Evolutionary conservation across 768 basidiomycete species (phyloP), one percentile per base, ranked within the genome.

Genomic region (Termitomyces eurrhizus): DNA sequence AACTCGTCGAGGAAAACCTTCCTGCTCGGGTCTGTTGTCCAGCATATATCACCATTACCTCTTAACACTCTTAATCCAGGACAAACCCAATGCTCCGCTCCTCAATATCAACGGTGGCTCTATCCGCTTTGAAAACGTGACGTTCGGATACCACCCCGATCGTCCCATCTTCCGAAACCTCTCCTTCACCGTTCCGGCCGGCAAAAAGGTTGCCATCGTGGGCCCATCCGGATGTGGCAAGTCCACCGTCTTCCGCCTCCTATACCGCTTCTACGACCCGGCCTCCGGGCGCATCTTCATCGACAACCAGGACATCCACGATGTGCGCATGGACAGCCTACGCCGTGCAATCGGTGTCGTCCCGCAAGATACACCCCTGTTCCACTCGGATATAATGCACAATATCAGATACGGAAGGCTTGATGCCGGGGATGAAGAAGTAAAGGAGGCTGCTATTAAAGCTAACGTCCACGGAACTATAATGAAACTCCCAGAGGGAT

Each of bases 201-300:
- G 97, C 6, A 93, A 95, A 76, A 98, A 98, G 68, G 89, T 96
- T 2, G 97, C 96, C 21, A 90, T 99, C 56, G 97, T 99, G 45
- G 97, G 97, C 0, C 95, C 97, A 0, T 95, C 92, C 0, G 97
- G 97, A 12, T 97, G 94, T 68, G 97, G 97, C 5, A 99, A 99
- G 75, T 96, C 94, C 16, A 99, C 97, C 4, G 86, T 99, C 55
- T 91, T 98, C 77, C 86, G 96, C 9, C 86, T 99, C 0, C 77
- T 97, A 14, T 98, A 91, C 78, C 82, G 96, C 32, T 98, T 98
- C 82, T 99, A 98, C 72, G 87, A 93, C 45, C 93, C 94, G 0
- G 71, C 79, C 0, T 79, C 83, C 0, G 97, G 97, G 2, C 75
- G 78, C n/a, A 98, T 99, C 63, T 75, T 83, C 56, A 83, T 94